Percentiles rank a stretch among this genome's conserved stretches.
These are phyloP conservation scores for Populus pruinosa DNA, from an alignment of 345 rosid species.

Conservation along the genomic window DNA sequence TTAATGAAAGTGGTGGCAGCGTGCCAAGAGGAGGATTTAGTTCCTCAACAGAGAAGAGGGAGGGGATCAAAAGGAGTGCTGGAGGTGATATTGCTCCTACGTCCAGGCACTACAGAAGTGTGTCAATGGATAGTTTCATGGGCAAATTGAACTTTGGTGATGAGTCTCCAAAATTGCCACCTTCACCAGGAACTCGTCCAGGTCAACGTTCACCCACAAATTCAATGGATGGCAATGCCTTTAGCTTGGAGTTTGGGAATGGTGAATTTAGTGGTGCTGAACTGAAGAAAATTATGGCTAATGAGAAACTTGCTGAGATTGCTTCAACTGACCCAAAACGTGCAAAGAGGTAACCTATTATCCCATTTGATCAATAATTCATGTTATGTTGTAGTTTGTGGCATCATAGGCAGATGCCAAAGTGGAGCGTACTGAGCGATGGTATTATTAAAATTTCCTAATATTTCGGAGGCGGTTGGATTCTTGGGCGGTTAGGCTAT, in stretches of 20 bases:
- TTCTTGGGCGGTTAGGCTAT: too few species aligned
- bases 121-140: constrained; percentile 94
- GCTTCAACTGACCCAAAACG: constrained; percentile 85
- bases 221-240: constrained; percentile 64
- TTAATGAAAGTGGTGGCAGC: constrained; percentile 57
- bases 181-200: constrained; percentile 64
- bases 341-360: constrained; percentile 65
- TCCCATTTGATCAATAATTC: background rate
- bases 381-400: too few species aligned
- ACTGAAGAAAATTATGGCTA: constrained; percentile 89
- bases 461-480: too few species aligned
- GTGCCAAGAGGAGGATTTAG: constrained; percentile 36
- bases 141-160: constrained; percentile 69
- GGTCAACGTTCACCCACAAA: constrained; percentile 66
- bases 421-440: too few species aligned
- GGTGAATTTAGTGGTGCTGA: constrained; percentile 85
- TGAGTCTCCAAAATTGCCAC: constrained; percentile 74
- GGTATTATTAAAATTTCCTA: too few species aligned
- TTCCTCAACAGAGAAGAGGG: constrained; percentile 55
- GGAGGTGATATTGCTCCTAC: constrained; percentile 74
- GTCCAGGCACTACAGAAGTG: constrained; percentile 76
- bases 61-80: constrained; percentile 72
- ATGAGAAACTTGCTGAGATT: constrained; percentile 92
- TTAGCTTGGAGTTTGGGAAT: constrained; percentile 82
- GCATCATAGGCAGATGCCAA: too few species aligned